Conservation (phyloP, 305 asterid species). For the Fraxinus greggii region DNA sequence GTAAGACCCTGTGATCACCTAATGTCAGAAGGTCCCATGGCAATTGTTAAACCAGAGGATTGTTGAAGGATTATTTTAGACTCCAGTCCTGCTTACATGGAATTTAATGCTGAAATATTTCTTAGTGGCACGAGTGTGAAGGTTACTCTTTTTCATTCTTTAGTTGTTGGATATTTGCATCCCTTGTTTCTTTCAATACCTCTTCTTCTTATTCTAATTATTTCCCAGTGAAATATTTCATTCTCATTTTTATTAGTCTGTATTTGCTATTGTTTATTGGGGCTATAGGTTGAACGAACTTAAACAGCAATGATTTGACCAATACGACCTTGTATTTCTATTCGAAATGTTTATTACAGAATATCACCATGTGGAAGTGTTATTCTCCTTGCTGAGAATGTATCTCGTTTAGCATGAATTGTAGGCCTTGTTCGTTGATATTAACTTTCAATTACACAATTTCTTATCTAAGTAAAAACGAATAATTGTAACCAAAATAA, state of each 20-base stretch:
- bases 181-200: not conserved
- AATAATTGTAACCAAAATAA: not conserved
- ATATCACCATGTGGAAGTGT: not conserved
- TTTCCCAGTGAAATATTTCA: not conserved
- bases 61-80: not conserved
- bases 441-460: not conserved
- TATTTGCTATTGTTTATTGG: not conserved
- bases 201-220: not conserved
- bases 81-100: not conserved
- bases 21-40: slow-evolving; percentile 36
- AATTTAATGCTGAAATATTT: no score
- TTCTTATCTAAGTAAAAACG: not conserved
- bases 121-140: not conserved
- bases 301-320: not conserved
- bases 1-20: not conserved
- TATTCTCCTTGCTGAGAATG: not conserved
- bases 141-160: not conserved
- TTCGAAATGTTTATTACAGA: no score
- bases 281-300: not conserved
- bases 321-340: not conserved
- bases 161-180: not conserved
- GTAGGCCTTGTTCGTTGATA: not conserved
- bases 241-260: not conserved
- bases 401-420: not conserved
- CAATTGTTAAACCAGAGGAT: slow-evolving; percentile 47